A percentile compares a stretch with the other conserved stretches of the same genome.
Evolutionary conservation across 148 eudicot species (phyloP).

Genomic region (Pharnaceum exiguum): DNA sequence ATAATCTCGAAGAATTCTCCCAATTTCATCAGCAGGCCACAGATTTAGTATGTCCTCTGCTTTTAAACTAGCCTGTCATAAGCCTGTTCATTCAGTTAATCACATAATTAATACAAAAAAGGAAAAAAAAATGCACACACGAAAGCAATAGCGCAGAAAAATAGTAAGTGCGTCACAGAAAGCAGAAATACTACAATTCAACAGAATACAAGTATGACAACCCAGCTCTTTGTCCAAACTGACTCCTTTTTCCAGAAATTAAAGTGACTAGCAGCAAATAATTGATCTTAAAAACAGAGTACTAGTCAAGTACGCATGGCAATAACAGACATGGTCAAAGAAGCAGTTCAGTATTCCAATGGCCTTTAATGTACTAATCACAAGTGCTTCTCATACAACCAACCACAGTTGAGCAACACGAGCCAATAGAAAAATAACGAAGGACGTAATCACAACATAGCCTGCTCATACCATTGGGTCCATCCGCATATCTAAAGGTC

Average conservation of each 20-base stretch:
- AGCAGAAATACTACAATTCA: not conserved
- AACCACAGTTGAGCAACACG: not conserved
- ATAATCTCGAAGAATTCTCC: slow-evolving; percentile 76
- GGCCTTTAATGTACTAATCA: not conserved
- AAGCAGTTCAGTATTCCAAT: not conserved
- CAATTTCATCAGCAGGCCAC: slow-evolving; percentile 80
- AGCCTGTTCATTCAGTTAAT: slow-evolving; percentile 77
- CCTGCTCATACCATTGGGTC: slow-evolving; percentile 61
- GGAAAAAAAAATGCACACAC: not conserved
- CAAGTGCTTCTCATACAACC: not conserved
- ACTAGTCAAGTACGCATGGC: no score
- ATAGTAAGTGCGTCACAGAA: not conserved
- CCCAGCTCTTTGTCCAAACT: not conserved
- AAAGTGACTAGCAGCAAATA: no score
- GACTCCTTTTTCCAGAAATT: no score
- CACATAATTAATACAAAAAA: slow-evolving; percentile 19
- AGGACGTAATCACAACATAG: not conserved
- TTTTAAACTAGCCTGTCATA: slow-evolving; percentile 76
- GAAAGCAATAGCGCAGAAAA: not conserved
- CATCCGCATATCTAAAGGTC: slow-evolving; percentile 98
- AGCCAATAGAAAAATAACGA: not conserved
- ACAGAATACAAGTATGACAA: no score
- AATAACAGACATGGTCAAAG: no score
- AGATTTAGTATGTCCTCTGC: slow-evolving; percentile 92
- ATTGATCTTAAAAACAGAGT: no score